phyloP scores from a whole-genome alignment of 352 stramenopile species.

The Pythium pyrilobum region DNA sequence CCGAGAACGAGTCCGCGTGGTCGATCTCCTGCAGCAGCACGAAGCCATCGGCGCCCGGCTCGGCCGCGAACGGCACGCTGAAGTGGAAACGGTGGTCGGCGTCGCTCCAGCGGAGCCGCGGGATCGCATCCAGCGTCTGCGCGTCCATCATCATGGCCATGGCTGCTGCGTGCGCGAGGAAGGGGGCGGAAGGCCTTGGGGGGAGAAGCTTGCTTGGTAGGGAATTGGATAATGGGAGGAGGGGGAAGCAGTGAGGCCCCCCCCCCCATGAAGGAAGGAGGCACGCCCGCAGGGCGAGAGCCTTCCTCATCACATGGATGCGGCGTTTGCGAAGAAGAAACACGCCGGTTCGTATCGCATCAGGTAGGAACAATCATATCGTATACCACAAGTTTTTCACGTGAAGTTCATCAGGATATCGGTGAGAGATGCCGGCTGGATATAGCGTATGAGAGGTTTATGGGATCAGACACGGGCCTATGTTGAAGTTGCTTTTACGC shows the following conservation, averaged over 20 bases:
- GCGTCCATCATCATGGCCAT: constrained; percentile 43
- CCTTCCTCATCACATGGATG: constrained; percentile 4
- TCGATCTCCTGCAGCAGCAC: constrained; percentile 70
- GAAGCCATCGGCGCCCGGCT: constrained; percentile 57
- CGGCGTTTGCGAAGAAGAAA: constrained; percentile 2
- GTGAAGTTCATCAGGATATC: too few relatives aligned
- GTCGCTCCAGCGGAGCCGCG: constrained; percentile 63
- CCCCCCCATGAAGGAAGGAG: too few relatives aligned
- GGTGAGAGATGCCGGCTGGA: too few relatives aligned
- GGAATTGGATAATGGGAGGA: constrained; percentile 3
- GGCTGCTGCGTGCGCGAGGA: constrained; percentile 13
- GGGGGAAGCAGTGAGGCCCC: too few relatives aligned
- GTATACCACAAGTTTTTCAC: neutral
- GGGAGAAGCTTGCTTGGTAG: neutral
- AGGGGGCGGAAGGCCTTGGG: neutral
- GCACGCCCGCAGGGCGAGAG: neutral
- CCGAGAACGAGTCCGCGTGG: constrained; percentile 38
- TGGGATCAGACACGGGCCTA: too few relatives aligned
- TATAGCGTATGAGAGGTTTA: too few relatives aligned
- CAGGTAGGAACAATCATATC: neutral
- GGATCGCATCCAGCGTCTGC: constrained; percentile 53
- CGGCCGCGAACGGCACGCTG: constrained; percentile 52
- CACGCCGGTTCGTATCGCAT: constrained; percentile 5
- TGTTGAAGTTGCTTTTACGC: constrained; percentile 12
- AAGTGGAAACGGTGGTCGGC: constrained; percentile 77